Evolutionary conservation across 148 eudicot genomes (phyloP), one percentile per base, ranked within the genome.

Genomic region (Heliamphora exappendiculata): DNA sequence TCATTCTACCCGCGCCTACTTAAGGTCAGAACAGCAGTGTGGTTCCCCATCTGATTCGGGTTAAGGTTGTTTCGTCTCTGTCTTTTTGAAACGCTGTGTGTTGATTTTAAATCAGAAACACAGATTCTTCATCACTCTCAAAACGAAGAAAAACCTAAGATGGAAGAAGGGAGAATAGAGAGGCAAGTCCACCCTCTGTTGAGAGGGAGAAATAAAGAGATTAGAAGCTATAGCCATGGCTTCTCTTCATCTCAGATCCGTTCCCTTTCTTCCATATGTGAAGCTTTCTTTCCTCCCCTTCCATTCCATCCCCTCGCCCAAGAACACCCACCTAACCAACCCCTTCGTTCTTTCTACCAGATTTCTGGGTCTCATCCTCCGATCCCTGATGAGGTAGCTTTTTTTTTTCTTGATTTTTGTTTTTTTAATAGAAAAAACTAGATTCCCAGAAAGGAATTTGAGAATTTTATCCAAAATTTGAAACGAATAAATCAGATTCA

Each of bases 181-280:
- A 75, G 79, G n/a, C n/a, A n/a, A n/a, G n/a, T n/a, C 19, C 97
- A 90, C 73, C 91, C 91, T 3, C 58, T 87, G 82, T 72, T 92
- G 58, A 81, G 82, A 72, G 88, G 89, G 36, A 73, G 75, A 28
- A 87, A 78, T 34, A 79, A 62, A 65, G 69, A 54, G 3, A 7
- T 17, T 47, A 47, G 31, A 6, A 67, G 67, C 37, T 77, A 75
- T 59, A 86, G 37, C 75, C 91, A 93, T 86, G 93, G 93, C 14
- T 91, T 89, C 63, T 86, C 93, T 29, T 51, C 88, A 3, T 81
- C 89, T 19, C 92, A 93, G 77, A 84, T 93, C 72, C 88, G 84
- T 79, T 55, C 88, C 36, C 60, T 91, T 47, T 69, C 88, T 33
- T 82, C 90, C 70, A 77, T 91, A 10, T 87, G 90, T 79, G 89